Evolutionary conservation across 805 yeast genomes (phyloP), one percentile per base, ranked within the genome.

Genomic region (Saccharomycopsis fibuligera): DNA sequence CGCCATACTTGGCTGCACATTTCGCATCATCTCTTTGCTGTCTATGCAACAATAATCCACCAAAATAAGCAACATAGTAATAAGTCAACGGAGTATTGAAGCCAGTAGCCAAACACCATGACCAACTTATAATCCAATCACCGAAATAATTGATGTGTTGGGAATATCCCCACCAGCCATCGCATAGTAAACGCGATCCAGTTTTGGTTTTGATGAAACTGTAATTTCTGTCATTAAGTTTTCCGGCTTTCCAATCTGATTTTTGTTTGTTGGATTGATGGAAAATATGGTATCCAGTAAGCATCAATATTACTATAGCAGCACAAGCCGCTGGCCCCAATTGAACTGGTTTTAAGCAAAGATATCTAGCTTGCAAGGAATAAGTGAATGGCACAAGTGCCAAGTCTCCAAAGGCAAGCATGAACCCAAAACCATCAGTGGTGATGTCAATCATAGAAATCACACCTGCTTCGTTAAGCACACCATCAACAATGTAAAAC

Each of bases 71-170:
- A 35, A 84, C 83, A 61, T 87, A 93, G 67, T 86, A 93, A 62
- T 91, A 93, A 0, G 98, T 87, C 59, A 91, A 69, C 3, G 87
- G 83, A 0, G 96, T 83, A 51, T 70, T 72, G 57, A 81, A 76
- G 9, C 96, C 96, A 1, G 97, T 87, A 8, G 96, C 83, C 54
- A 93, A 70, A 64, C 96, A 88, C 96, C 96, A 91, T 40, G 95
- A 79, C 70, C 86, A 73, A 0, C 96, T 87, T 60, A 89, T 81
- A 37, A 93, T 62, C 90, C 96, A 88, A 68, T 93, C 99, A 38
- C 99, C 99, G 50, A 90, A 75, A 66, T 93, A 93, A 62, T 93
- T 93, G 61, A 87, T 88, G 64, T 93, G 99, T 57, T 95, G 96
- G 5, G 96, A 81, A 17, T 72, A 64, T 2, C 84, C 85, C 99